These are phyloP conservation scores for Veloporphyrellus conicus DNA, from an alignment of 1,284 basidiomycete species.

Conservation along the genomic window DNA sequence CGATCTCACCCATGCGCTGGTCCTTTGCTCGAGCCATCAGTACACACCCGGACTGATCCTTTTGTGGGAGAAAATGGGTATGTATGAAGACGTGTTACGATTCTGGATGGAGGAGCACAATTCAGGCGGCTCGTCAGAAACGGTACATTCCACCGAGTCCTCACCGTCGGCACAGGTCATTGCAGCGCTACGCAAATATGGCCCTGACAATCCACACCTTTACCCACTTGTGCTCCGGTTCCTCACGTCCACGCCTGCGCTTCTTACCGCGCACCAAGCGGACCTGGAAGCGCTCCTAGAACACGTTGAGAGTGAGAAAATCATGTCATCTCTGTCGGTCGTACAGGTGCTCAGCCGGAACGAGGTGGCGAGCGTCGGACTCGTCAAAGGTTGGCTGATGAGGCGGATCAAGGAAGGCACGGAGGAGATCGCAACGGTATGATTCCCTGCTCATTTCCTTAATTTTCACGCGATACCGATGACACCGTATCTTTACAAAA, in stretches of 20 bases:
- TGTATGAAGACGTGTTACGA: constrained; percentile 93
- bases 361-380: constrained; percentile 81
- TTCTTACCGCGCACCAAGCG: constrained; percentile 64
- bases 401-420: constrained; percentile 68
- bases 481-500: constrained; percentile 30
- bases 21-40: constrained; percentile 80
- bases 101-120: constrained; percentile 82
- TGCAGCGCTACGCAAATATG: constrained; percentile 69
- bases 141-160: constrained; percentile 22
- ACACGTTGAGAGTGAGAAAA: constrained; percentile 71
- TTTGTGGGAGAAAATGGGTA: constrained; percentile 89
- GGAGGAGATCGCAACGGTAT: constrained; percentile 75
- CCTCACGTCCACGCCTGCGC: constrained; percentile 72
- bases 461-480: not conserved
- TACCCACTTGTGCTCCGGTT: constrained; percentile 90
- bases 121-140: constrained; percentile 26
- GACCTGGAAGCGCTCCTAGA: constrained; percentile 73
- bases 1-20: constrained; percentile 86
- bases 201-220: constrained; percentile 64
- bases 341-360: constrained; percentile 86
- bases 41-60: constrained; percentile 85
- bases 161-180: constrained; percentile 62
- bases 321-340: constrained; percentile 85
- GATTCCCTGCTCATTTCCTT: constrained; percentile 32
- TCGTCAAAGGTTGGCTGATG: constrained; percentile 87